Conservation (phyloP, 116 monocot species). For the Iris pallida region DNA sequence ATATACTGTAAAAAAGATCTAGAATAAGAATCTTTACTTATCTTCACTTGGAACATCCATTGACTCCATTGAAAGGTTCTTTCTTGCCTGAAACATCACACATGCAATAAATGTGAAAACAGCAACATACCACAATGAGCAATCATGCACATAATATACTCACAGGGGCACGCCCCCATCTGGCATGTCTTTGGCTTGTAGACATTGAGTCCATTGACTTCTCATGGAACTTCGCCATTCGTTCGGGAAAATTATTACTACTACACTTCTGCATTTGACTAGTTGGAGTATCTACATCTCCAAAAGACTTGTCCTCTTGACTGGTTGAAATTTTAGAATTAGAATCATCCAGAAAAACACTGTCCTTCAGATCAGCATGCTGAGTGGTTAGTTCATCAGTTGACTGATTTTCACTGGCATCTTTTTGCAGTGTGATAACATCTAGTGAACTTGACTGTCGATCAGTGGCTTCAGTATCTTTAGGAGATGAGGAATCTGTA, state of each 20-base stretch:
- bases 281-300: not conserved
- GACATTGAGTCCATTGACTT: constrained; percentile 23
- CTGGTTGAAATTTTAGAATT: constrained; percentile 7
- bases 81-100: constrained; percentile 71
- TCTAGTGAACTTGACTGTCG: constrained; percentile 10
- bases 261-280: constrained; percentile 20
- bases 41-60: constrained; percentile 70
- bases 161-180: constrained; percentile 83
- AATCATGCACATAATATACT: constrained; percentile 24
- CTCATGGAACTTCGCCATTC: constrained; percentile 20
- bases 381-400: constrained; percentile 1
- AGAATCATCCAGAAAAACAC: constrained; percentile 10
- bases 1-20: too few species aligned
- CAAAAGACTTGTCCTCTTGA: constrained; percentile 13
- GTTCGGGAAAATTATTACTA: constrained; percentile 16
- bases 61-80: constrained; percentile 84
- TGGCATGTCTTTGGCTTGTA: constrained; percentile 24
- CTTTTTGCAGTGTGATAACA: constrained; percentile 4
- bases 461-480: constrained; percentile 15
- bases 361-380: constrained; percentile 6
- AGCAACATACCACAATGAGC: constrained; percentile 7
- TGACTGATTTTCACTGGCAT: not conserved
- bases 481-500: constrained; percentile 11
- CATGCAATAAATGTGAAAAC: constrained; percentile 7
- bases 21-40: constrained; percentile 38